Evolutionary conservation across 176 grass and related monocot species (phyloP).

Genomic region (Triticum turgidum): DNA sequence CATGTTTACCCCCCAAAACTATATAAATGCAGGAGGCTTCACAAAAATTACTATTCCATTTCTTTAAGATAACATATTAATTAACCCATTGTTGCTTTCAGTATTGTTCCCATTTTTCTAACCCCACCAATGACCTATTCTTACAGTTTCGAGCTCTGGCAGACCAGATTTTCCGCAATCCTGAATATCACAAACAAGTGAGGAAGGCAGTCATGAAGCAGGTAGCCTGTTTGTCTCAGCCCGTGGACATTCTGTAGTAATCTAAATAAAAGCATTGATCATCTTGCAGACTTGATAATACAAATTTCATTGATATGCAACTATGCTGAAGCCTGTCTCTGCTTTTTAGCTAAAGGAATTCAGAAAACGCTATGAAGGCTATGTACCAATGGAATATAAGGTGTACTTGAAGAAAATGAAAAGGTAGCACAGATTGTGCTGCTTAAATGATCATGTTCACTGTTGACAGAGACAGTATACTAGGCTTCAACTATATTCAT

Average conservation of each 20-base stretch:
- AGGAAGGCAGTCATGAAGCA: constrained; percentile 81
- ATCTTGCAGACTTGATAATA: background rate
- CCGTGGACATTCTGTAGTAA: background rate
- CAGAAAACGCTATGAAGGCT: constrained; percentile 80
- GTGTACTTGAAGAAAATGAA: constrained; percentile 91
- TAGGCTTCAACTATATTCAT: constrained; percentile 1
- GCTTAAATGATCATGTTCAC: background rate
- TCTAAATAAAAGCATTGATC: background rate
- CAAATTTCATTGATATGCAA: constrained; percentile 9
- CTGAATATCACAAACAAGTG: constrained; percentile 91
- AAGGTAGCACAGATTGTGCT: constrained; percentile 55
- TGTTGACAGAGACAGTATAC: background rate
- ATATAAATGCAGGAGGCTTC: no score
- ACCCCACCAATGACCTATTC: background rate
- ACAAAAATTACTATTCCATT: background rate
- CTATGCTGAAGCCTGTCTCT: constrained; percentile 17
- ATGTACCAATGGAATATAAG: constrained; percentile 99
- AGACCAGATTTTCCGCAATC: constrained; percentile 91
- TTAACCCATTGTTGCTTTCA: background rate
- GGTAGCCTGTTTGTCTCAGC: constrained; percentile 24
- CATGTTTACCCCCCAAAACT: background rate
- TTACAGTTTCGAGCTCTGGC: constrained; percentile 96
- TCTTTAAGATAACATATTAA: background rate
- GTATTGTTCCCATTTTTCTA: constrained; percentile 4
- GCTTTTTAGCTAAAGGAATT: constrained; percentile 80